Evolutionary conservation across 192 early-diverging fungal species (phyloP), one percentile per base, ranked within the genome.

Genomic region (Tieghemiomyces parasiticus): DNA sequence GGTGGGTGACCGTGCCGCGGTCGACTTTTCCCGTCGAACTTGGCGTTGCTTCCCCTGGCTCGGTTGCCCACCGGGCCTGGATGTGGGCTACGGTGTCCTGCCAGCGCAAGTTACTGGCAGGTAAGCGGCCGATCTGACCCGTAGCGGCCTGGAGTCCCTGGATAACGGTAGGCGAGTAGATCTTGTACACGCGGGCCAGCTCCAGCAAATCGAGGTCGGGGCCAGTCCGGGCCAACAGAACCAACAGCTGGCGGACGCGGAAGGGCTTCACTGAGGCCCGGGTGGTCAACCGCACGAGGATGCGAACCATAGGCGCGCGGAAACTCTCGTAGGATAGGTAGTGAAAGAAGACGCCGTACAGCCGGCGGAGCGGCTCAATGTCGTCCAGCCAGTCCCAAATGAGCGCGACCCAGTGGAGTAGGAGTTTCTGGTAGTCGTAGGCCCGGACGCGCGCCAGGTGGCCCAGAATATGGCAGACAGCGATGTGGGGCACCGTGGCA

Each of bases 271-370:
- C 79, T 53, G 75, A 70, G 33, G 71, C 68, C 14, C 71, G 56
- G 26, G 62, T 65, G 25, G 80, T 79, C 61, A 81, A 52, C 20
- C 66, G 70, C 35, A 75, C 76, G 16, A 79, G 63, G 3, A 81
- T 59, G 44, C 77, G 77, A 38, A 73, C 76, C 0, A 75, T 33
- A 4, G 60, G 48, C 2, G 73, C 63, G 38, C 79, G 76, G 68
- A 35, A 35, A 29, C 62, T 78, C 16, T 71, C 71, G 52, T 65
- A 69, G 8, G 60, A 46, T 1, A 78, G 55, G 56, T 76, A 78
- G 58, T 78, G 74, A 46, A 81, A 77, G 1, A 71, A 59, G 24
- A 78, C 75, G 25, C 71, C 70, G 52, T 81, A 81, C 10, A 77
- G 60, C 13, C 65, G 66, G 2, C 61, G 53, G 2, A 78, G 52